These are phyloP conservation scores for Solanum hybrid DNA, from an alignment of 305 asterid genomes.

Conservation along the genomic window DNA sequence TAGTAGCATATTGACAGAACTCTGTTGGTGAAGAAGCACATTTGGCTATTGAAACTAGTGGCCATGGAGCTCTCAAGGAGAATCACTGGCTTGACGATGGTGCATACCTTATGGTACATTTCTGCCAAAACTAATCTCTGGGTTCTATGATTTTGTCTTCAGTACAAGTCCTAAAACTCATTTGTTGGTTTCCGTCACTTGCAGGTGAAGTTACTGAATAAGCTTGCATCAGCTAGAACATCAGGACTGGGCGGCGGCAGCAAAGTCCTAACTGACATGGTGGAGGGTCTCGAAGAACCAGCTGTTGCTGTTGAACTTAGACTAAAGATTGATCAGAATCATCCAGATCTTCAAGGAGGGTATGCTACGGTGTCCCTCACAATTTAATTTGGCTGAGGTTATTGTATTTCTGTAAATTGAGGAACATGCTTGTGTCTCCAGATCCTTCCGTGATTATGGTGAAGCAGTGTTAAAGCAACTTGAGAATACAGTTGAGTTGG, in stretches of 20 bases:
- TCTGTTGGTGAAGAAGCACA: conserved; percentile 81
- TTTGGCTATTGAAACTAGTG: conserved; percentile 98
- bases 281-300: conserved; percentile 90
- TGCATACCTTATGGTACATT: conserved; percentile 89
- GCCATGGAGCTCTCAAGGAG: conserved; percentile 99
- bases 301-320: conserved; percentile 70
- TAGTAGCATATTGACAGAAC: conserved; percentile 46
- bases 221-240: conserved; percentile 91
- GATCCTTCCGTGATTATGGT: conserved; percentile 88
- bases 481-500: conserved; percentile 34
- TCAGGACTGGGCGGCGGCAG: conserved; percentile 74
- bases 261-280: conserved; percentile 84
- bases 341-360: conserved; percentile 87
- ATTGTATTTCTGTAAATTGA: background rate
- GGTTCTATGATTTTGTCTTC: background rate
- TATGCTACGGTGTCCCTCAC: conserved; percentile 21
- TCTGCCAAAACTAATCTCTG: conserved; percentile 4
- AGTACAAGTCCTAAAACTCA: background rate
- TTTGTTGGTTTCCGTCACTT: background rate
- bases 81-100: conserved; percentile 99
- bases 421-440: conserved; percentile 20
- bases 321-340: conserved; percentile 80
- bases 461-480: conserved; percentile 75
- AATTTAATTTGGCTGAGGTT: background rate
- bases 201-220: conserved; percentile 88